phyloP scores from a whole-genome alignment of 148 eudicot species.

The Euryodendron excelsum region DNA sequence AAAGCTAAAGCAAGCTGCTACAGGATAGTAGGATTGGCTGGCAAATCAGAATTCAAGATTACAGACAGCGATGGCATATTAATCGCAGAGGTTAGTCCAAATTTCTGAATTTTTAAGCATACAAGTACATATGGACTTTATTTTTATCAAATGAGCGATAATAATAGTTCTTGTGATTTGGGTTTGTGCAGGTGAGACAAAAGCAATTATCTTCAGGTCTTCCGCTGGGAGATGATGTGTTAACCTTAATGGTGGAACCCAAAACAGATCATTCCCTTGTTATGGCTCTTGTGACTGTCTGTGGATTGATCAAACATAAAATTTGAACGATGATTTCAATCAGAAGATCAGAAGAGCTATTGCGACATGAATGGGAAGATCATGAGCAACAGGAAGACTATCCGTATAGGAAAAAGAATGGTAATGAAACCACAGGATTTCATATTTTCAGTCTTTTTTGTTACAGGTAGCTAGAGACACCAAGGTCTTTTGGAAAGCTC shows the following conservation, averaged over 20 bases:
- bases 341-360: too few species aligned
- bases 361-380: too few species aligned
- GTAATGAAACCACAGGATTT: background rate
- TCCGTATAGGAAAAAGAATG: too few species aligned
- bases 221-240: conserved; percentile 61
- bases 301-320: conserved; percentile 36
- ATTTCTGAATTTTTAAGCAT: too few species aligned
- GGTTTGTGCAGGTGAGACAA: conserved; percentile 33
- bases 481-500: too few species aligned
- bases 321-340: background rate
- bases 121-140: too few species aligned
- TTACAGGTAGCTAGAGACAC: too few species aligned
- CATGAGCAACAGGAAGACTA: background rate
- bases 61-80: conserved; percentile 28
- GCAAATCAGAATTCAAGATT: conserved; percentile 51
- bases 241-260: conserved; percentile 51
- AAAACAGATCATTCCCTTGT: conserved; percentile 51
- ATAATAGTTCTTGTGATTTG: too few species aligned
- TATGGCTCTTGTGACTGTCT: conserved; percentile 53
- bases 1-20: conserved; percentile 22
- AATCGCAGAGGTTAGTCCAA: conserved; percentile 44
- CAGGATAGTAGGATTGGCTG: conserved; percentile 33
- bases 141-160: too few species aligned
- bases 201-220: conserved; percentile 49
- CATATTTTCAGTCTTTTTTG: background rate